phyloP scores from a whole-genome alignment of 1,284 basidiomycete genomes.

The Dichomitus squalens region DNA sequence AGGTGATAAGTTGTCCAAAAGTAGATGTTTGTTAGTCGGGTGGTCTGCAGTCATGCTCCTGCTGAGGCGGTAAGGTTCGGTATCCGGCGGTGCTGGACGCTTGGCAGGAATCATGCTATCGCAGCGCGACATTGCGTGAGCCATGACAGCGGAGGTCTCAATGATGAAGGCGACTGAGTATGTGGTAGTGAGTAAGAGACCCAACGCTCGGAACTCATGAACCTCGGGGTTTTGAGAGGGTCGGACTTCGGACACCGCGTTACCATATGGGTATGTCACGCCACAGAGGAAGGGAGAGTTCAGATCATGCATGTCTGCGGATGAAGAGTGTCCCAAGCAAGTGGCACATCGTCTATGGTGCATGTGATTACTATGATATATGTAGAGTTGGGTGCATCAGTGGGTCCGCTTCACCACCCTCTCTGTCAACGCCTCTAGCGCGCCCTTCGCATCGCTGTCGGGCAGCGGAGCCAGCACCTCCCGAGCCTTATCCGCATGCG shows the following conservation, averaged over 20 bases:
- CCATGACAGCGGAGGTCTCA: conserved; percentile 1
- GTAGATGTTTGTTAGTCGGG: conserved; percentile 10
- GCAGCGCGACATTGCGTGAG: conserved; percentile 6
- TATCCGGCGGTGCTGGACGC: conserved; percentile 11
- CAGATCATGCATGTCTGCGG: not conserved
- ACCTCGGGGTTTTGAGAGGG: not conserved
- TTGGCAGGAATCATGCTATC: conserved; percentile 20
- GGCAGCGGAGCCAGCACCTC: conserved; percentile 77
- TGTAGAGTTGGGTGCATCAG: conserved; percentile 30
- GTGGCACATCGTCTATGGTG: conserved; percentile 11
- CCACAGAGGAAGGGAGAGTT: not conserved
- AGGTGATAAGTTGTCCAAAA: conserved; percentile 8
- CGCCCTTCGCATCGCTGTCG: conserved; percentile 78
- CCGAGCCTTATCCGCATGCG: conserved; percentile 80
- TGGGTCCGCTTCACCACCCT: conserved; percentile 62
- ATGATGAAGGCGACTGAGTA: not conserved
- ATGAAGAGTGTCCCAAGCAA: no score
- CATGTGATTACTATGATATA: conserved; percentile 25
- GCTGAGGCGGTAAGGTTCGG: conserved; percentile 13
- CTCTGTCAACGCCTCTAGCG: conserved; percentile 68
- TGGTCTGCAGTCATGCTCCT: conserved; percentile 21
- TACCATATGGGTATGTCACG: not conserved
- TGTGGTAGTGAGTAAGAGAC: not conserved
- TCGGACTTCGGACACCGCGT: conserved; percentile 3
- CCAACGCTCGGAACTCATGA: not conserved